Percentiles rank a stretch among this genome's conserved stretches.
Conservation (phyloP, 768 basidiomycete species). For the Boletus subparvulus region DNA sequence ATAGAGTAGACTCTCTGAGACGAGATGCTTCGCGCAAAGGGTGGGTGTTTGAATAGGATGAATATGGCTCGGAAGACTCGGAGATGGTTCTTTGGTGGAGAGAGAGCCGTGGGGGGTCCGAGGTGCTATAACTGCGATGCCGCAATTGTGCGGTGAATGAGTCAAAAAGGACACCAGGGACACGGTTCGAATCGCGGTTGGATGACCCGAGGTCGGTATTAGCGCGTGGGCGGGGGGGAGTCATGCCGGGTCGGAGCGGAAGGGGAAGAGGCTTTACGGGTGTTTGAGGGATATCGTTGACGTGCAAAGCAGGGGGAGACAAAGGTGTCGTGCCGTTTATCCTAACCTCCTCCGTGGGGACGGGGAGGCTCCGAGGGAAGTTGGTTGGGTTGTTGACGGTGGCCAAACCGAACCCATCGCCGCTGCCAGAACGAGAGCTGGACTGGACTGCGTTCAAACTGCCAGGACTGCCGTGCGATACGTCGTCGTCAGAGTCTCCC, state of each 20-base stretch:
- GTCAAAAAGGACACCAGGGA: conserved; percentile 8
- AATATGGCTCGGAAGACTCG: background rate
- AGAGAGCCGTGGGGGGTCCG: conserved; percentile 2
- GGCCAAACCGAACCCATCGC: conserved; percentile 46
- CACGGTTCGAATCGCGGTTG: conserved; percentile 7
- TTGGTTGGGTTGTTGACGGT: conserved; percentile 22
- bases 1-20: conserved; percentile 1
- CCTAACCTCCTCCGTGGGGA: background rate
- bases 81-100: background rate
- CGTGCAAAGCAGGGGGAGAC: background rate
- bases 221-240: conserved; percentile 22
- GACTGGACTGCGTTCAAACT: conserved; percentile 50
- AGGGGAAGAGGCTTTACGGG: conserved; percentile 8
- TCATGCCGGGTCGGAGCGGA: background rate
- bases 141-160: conserved; percentile 13
- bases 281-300: background rate
- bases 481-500: conserved; percentile 57
- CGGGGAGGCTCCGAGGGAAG: background rate
- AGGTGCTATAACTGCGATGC: conserved; percentile 18
- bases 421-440: conserved; percentile 49
- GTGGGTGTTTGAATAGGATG: background rate
- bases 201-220: conserved; percentile 22
- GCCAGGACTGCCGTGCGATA: conserved; percentile 55
- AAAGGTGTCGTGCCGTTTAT: background rate
- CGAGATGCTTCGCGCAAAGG: conserved; percentile 6